phyloP scores from a whole-genome alignment of 306 rosid species.

The Gynostemma pentaphyllum region DNA sequence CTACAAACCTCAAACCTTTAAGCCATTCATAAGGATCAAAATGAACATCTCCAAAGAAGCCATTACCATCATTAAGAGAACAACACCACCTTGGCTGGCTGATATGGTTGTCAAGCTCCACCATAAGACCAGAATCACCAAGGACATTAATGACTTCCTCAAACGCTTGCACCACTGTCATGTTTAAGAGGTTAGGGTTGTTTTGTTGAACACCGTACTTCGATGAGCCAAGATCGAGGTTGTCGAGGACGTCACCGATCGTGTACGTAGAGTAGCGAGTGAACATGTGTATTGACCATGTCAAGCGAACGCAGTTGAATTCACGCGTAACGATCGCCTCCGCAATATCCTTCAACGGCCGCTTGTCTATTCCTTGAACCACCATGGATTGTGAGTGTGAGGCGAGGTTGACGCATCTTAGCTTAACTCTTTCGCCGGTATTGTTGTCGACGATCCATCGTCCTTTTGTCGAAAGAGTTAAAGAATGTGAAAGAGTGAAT shows the following conservation, averaged over 20 bases:
- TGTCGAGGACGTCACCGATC: constrained; percentile 1
- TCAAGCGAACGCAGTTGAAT: constrained; percentile 39
- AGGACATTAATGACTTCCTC: constrained; percentile 22
- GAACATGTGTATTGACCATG: constrained; percentile 40
- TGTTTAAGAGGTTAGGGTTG: constrained; percentile 22
- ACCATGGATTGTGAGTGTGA: constrained; percentile 35
- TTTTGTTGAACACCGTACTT: constrained; percentile 14
- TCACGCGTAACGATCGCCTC: not conserved
- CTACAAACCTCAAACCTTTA: constrained; percentile 28
- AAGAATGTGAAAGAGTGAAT: constrained; percentile 14
- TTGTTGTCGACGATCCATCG: constrained; percentile 37
- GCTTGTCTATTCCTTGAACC: constrained; percentile 36
- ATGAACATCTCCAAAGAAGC: constrained; percentile 37
- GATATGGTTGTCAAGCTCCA: constrained; percentile 43
- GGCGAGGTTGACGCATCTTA: constrained; percentile 27
- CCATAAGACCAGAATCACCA: constrained; percentile 24
- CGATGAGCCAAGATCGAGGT: constrained; percentile 9
- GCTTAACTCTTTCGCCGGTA: constrained; percentile 25
- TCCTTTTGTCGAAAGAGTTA: constrained; percentile 28
- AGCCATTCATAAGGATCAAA: constrained; percentile 45
- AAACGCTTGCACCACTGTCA: constrained; percentile 26
- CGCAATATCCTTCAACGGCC: constrained; percentile 23
- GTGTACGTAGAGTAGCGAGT: constrained; percentile 12
- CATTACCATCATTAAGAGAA: constrained; percentile 35
- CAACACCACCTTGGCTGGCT: constrained; percentile 53